Base-by-base conservation (phyloP, 768 basidiomycete species). In the Calocybe indica region DNA sequence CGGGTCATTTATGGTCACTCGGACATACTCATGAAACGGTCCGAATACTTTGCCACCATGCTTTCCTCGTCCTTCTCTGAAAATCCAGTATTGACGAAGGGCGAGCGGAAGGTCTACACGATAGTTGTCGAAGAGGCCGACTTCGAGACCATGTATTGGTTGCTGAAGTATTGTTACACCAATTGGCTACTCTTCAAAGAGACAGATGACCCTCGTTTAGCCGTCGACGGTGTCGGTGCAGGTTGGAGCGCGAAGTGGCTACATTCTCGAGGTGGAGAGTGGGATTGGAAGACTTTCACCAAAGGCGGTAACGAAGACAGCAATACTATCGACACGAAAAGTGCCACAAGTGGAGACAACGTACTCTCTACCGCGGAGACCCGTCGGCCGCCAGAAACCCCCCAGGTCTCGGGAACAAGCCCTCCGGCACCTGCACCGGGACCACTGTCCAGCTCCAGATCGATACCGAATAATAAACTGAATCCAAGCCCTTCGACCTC, bases 21-120 rank as follows among this genome's bases (percentile, higher is more conserved):
- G 6, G 85, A 88, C 54, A 85, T 91, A 44, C 73, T 90, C 14
- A 79, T 67, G 41, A 73, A 77, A 8, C 71, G 87, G n/a, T 85
- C 85, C 10, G 87, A 88, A 51, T 90, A 89, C 57, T 88, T 89
- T 54, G 73, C 79, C 5, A 85, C 83, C 1, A 84, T 89, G 78
- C 72, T 90, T 8, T 66, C 75, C 14, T 86, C 85, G 0, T 72
- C 81, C 0, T 91, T 89, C 56, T 62, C 78, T n/a, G 87, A 88
- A 62, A 81, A 66, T 43, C 41, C 63, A 1, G 55, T 66, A 22
- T 40, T 64, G 31, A 31, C 61, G 7, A 62, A 66, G 2, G 76
- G 73, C 15, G 78, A 80, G 54, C 67, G 82, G 49, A 80, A 83
- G 56, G 53, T 80, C 0, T 77, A 80, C 58, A 83, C 78, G 1